These are phyloP conservation scores for Kodamaea sp. DNA, from an alignment of 1,139 yeast genomes.

Conservation along the genomic window DNA sequence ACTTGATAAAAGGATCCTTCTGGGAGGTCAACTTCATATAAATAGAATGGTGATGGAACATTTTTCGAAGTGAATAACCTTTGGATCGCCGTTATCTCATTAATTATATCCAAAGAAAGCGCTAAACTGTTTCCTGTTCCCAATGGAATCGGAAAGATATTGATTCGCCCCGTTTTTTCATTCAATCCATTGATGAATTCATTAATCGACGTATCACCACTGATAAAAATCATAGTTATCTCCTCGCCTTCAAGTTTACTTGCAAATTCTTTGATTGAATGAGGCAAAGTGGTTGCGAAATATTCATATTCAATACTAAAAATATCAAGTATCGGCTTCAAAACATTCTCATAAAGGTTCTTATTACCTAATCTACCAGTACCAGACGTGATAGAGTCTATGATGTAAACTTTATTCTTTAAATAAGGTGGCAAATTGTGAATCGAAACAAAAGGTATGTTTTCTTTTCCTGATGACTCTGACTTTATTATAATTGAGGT, in stretches of 20 bases:
- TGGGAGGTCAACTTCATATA: constrained; percentile 57
- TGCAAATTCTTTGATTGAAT: constrained; percentile 36
- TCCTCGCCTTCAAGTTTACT: constrained; percentile 9
- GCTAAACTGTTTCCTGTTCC: constrained; percentile 89
- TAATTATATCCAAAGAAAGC: constrained; percentile 49
- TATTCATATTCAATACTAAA: constrained; percentile 37
- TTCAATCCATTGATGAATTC: constrained; percentile 64
- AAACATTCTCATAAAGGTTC: constrained; percentile 39
- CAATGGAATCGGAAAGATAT: constrained; percentile 58
- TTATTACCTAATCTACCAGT: constrained; percentile 39
- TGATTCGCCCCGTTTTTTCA: constrained; percentile 15
- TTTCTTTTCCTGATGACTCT: neutral
- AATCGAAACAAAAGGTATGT: constrained; percentile 2
- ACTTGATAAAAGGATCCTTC: constrained; percentile 31
- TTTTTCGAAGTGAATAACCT: constrained; percentile 32
- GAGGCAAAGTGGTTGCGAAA: constrained; percentile 33
- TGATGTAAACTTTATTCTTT: constrained; percentile 12
- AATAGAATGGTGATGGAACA: constrained; percentile 39
- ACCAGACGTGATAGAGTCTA: constrained; percentile 62
- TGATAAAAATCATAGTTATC: constrained; percentile 54
- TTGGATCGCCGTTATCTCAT: constrained; percentile 38
- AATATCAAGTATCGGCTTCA: constrained; percentile 43
- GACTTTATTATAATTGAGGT: neutral
- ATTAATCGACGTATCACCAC: constrained; percentile 83
- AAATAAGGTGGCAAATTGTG: constrained; percentile 7